A percentile compares a stretch with the other conserved stretches of the same genome.
phyloP scores from a whole-genome alignment of 116 monocot genomes.

The Trichopus zeylanicus region DNA sequence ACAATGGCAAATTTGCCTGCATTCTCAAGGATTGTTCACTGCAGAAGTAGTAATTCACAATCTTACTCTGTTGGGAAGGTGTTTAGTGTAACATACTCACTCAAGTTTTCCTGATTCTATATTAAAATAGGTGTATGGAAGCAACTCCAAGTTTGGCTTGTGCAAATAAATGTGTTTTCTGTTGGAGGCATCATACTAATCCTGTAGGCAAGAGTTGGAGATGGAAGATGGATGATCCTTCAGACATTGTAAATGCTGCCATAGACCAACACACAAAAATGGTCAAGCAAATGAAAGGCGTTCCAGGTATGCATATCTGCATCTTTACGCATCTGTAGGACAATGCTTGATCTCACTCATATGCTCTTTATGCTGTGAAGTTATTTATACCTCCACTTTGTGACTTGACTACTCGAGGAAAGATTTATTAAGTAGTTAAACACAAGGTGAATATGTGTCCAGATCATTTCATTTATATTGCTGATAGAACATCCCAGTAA shows the following conservation, averaged over 20 bases:
- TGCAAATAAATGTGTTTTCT: slow-evolving; percentile 99
- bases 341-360: not conserved
- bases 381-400: too few species aligned
- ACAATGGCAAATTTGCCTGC: too few species aligned
- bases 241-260: slow-evolving; percentile 80
- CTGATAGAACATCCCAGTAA: too few species aligned
- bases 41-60: too few species aligned
- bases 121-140: slow-evolving; percentile 81
- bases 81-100: too few species aligned
- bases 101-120: not conserved
- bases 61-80: too few species aligned
- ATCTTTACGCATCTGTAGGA: not conserved
- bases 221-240: slow-evolving; percentile 95
- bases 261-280: slow-evolving; percentile 86
- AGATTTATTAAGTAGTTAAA: too few species aligned
- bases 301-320: slow-evolving; percentile 61
- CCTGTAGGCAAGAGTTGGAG: slow-evolving; percentile 93
- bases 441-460: too few species aligned
- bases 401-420: too few species aligned
- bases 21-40: too few species aligned
- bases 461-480: too few species aligned
- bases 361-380: not conserved
- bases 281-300: slow-evolving; percentile 99
- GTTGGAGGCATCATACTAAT: slow-evolving; percentile 99
- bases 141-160: slow-evolving; percentile 98